These are phyloP conservation scores for Penicillium crustosum DNA, from an alignment of 2,329 filamentous ascomycete genomes.

Conservation along the genomic window DNA sequence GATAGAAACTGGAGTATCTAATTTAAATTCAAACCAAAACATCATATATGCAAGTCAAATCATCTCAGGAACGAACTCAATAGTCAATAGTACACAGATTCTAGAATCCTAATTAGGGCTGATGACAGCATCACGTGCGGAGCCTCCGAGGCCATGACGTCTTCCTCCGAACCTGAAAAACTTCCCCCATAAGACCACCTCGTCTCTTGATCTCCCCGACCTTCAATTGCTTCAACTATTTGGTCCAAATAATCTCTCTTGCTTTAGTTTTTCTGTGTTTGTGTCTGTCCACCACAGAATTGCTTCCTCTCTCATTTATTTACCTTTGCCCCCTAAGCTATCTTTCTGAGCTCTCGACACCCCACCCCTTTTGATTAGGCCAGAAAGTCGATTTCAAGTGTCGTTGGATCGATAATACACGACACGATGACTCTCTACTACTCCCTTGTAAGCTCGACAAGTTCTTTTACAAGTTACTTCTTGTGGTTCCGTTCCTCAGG, in stretches of 20 bases:
- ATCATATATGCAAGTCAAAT: not conserved
- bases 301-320: constrained; percentile 15
- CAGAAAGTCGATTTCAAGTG: constrained; percentile 9
- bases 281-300: not conserved
- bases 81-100: not conserved
- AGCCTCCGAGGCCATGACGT: constrained; percentile 32
- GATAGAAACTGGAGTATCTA: not conserved
- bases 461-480: not conserved
- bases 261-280: not conserved
- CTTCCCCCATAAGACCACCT: constrained; percentile 67
- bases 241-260: constrained; percentile 6
- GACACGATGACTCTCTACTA: constrained; percentile 68
- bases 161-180: constrained; percentile 26
- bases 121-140: constrained; percentile 22
- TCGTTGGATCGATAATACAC: constrained; percentile 10
- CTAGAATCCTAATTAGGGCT: not conserved
- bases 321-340: constrained; percentile 12
- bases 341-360: constrained; percentile 17
- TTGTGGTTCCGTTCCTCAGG: constrained; percentile 2
- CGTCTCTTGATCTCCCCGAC: constrained; percentile 36
- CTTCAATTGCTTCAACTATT: constrained; percentile 41
- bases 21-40: not conserved
- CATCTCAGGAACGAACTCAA: not conserved
- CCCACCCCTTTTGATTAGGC: constrained; percentile 21
- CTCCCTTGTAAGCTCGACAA: constrained; percentile 56